Base-by-base conservation (phyloP, 2,329 filamentous ascomycete species). In the Ascochyta fabae region DNA sequence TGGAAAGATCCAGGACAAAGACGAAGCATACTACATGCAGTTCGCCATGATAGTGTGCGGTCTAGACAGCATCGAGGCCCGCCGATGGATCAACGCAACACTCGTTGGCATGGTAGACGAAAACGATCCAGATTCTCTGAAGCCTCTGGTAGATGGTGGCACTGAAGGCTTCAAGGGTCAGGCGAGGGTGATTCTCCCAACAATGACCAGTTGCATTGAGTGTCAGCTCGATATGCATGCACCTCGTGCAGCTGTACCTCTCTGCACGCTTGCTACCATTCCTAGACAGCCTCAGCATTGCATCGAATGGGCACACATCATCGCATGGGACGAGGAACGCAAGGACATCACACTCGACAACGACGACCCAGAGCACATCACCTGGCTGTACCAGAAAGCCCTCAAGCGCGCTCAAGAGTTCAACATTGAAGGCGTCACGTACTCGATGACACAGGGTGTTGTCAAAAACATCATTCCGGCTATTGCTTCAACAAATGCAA, bases 391-490 rank as follows among this genome's bases (percentile, higher is more conserved):
- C 77, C 84, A 91, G 60, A 92, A 92, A 70, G 92, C 95, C 0
- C 83, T 94, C 15, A 78, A 84, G 42, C 90, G 95, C 33, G 92
- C 95, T 0, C 77, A 88, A 54, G 91, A 99, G 71, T 99, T 96
- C 79, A 88, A 90, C 67, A 99, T 99, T 66, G 77, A 86, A 0
- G 96, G 95, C 8, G 91, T 99, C 54, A 98, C 95, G 1, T 99
- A 99, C 76, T 89, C 91, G 6, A 87, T 97, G 75, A 97, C 96
- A 0, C 95, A 99, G 74, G 96, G 95, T 53, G 96, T 98, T 2
- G 92, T 99, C 68, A 99, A 99, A 78, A 99, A 99, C 77, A 99
- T 99, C 76, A 99, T 99, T 59, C 95, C 95, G 0, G 96, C 95
- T 26, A 99, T 99, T 69, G 95, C 95, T 16, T 96, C 92, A 1